phyloP scores from a whole-genome alignment of 306 rosid genomes.

The Citrullus amarus region DNA sequence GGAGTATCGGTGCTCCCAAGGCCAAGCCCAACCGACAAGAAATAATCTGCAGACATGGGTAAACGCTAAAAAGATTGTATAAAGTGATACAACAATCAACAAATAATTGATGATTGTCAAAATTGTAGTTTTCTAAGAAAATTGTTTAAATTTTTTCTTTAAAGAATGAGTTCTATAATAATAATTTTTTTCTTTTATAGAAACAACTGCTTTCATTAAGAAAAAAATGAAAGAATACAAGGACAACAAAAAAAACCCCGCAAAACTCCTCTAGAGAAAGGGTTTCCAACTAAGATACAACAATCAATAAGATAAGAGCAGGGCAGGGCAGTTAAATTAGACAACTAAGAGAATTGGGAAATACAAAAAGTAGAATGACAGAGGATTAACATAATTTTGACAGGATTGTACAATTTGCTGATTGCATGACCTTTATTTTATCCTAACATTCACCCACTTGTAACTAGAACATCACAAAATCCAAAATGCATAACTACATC shows the following conservation, averaged over 20 bases:
- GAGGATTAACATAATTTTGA: neutral
- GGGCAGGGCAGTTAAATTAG: neutral
- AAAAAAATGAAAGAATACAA: too few relatives aligned
- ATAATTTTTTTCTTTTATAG: too few relatives aligned
- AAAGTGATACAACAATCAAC: constrained; percentile 12
- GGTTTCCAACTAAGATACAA: neutral
- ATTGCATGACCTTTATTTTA: neutral
- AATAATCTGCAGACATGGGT: constrained; percentile 51
- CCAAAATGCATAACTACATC: neutral
- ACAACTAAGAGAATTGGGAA: neutral
- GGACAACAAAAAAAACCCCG: too few relatives aligned
- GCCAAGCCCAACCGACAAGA: constrained; percentile 84
- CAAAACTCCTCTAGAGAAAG: too few relatives aligned
- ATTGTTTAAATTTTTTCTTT: neutral
- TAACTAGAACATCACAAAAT: neutral
- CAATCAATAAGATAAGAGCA: neutral
- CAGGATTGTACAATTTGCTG: neutral
- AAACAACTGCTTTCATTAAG: too few relatives aligned
- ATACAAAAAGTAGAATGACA: neutral
- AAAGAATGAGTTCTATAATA: neutral
- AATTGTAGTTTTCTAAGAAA: neutral
- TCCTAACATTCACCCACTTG: neutral
- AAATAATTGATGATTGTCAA: neutral
- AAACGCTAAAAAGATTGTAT: neutral
- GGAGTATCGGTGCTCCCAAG: constrained; percentile 65